Base-by-base conservation (phyloP, 768 basidiomycete species). In the Chalciporus chontae region DNA sequence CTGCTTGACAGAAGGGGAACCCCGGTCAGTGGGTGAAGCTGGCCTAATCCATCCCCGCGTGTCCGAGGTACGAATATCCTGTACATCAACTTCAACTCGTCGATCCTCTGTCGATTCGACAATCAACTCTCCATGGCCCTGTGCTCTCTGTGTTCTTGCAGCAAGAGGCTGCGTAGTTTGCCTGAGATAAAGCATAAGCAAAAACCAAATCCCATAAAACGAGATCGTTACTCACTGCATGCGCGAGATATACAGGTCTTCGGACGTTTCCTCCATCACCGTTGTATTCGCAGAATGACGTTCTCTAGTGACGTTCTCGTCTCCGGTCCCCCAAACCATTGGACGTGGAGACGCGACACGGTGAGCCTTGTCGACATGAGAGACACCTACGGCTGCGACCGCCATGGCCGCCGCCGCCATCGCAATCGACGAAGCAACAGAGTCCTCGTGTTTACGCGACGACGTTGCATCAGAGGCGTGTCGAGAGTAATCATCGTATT, bases 141-240 rank as follows among this genome's bases (percentile, higher is more conserved):
- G 34, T 26, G 5, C 26, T 14, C 15, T 9, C 4, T n/a, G 34
- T 36, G 34, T 36, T n/a, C 26, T 26, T 6, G 2, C 26, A 8
- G 26, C 26, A 26, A 26, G 8, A 26, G 26, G 5, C 26, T 26
- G 5, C 3, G 26, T 8, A 7, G 26, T 26, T 3, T 26, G 26
- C 8, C 26, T 26, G 8, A 26, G 8, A 8, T 26, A 8, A 6
- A 26, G 26, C 21, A 21, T 26, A 8, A 26, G 26, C 3, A 26
- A 8, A 52, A 24, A 15, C 14, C 4, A 27, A 3, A 21, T 21
- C 9, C 15, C 15, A 9, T 3, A 19, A 2, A 11, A 27, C 10
- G 37, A 44, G n/a, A 32, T 3, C 24, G 40, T 15, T 14, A 60
- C 57, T 3, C 23, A 63, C 57, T 14, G 23, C 2, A 18, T 14